Evolutionary conservation across 306 rosid species (phyloP).

Genomic region (Spatholobus suberectus): DNA sequence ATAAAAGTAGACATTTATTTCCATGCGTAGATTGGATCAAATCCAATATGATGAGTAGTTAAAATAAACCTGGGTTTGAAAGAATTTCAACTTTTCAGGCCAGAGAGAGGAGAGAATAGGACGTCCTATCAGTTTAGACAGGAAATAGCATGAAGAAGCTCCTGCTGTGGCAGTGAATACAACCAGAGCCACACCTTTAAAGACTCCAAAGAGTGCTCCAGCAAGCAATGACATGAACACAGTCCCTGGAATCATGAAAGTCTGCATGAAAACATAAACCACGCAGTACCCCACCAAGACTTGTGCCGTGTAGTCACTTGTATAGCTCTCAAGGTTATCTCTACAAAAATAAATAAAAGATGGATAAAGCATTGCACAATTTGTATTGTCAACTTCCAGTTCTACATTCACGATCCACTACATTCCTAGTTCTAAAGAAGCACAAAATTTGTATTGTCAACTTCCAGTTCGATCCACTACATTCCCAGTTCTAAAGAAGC

Average conservation of each 20-base stretch:
- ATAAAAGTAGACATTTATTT: slow-evolving; percentile 18
- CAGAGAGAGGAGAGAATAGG: slow-evolving; percentile 79
- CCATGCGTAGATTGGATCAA: not conserved
- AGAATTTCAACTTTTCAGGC: slow-evolving; percentile 87
- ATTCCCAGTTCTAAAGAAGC: not conserved
- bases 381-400: slow-evolving; percentile 12
- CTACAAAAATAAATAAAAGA: slow-evolving; percentile 50
- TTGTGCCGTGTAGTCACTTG: slow-evolving; percentile 99
- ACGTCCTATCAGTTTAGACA: slow-evolving; percentile 88
- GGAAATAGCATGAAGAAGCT: slow-evolving; percentile 94
- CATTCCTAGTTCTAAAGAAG: not conserved
- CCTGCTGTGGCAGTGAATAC: slow-evolving; percentile 94
- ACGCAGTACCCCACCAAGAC: slow-evolving; percentile 93
- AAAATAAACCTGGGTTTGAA: slow-evolving; percentile 76
- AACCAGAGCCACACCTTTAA: slow-evolving; percentile 88
- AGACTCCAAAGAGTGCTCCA: slow-evolving; percentile 92
- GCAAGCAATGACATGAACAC: slow-evolving; percentile 99
- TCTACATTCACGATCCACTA: slow-evolving; percentile 1
- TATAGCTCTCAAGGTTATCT: slow-evolving; percentile 93
- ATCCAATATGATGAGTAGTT: not conserved
- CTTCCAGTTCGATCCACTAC: slow-evolving; percentile 19
- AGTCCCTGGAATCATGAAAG: slow-evolving; percentile 99
- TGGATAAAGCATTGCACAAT: slow-evolving; percentile 32
- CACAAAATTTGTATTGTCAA: slow-evolving; percentile 6
- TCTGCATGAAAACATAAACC: slow-evolving; percentile 98